These are phyloP conservation scores for Phytophthora palmivora DNA, from an alignment of 352 stramenopile species.

Conservation along the genomic window DNA sequence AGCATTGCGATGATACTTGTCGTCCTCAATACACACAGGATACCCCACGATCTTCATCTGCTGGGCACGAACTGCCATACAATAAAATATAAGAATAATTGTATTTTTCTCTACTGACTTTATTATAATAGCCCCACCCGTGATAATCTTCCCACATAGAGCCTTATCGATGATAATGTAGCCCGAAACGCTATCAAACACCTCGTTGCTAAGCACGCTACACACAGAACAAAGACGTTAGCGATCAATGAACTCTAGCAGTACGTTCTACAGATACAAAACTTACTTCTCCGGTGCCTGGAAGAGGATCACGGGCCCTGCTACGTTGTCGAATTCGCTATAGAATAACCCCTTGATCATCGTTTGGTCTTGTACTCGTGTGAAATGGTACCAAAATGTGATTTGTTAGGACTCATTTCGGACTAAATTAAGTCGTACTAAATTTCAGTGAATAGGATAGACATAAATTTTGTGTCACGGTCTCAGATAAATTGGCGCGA, in stretches of 20 bases:
- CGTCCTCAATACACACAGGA: conserved; percentile 88
- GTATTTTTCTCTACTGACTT: too few species aligned
- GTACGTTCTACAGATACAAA: neutral
- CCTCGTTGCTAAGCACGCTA: conserved; percentile 81
- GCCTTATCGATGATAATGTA: conserved; percentile 93
- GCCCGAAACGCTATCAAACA: conserved; percentile 87
- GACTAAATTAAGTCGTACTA: conserved; percentile 10
- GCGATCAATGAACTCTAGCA: neutral
- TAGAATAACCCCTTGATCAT: conserved; percentile 92
- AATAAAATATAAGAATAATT: conserved; percentile 2
- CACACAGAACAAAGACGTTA: conserved; percentile 3
- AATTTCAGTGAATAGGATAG: conserved; percentile 1
- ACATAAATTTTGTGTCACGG: conserved; percentile 11
- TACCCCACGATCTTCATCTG: conserved; percentile 89
- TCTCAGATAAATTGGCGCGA: conserved; percentile 25
- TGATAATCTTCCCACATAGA: conserved; percentile 89
- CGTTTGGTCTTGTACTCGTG: too few species aligned
- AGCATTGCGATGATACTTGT: conserved; percentile 91
- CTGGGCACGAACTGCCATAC: conserved; percentile 67
- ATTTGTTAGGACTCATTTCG: neutral
- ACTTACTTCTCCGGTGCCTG: conserved; percentile 83
- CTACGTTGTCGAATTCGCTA: conserved; percentile 93
- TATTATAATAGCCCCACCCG: conserved; percentile 41
- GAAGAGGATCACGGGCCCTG: conserved; percentile 91
- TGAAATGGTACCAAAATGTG: too few species aligned